Conservation (phyloP, 2,329 filamentous ascomycete genomes). For the Penicillium sp. region DNA sequence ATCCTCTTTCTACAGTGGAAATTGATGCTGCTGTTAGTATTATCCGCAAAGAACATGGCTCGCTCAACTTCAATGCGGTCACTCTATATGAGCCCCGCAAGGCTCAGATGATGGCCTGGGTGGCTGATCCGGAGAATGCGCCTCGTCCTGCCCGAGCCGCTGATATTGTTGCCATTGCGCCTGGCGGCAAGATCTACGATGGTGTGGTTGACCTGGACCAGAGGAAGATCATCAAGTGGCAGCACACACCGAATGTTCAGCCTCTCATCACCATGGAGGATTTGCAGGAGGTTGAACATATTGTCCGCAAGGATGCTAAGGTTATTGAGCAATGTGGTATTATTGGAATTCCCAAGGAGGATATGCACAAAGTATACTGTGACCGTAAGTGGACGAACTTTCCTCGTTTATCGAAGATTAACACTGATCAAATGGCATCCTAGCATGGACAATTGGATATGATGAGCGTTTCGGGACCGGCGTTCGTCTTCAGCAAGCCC, state of each 20-base stretch:
- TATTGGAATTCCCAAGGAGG: constrained; percentile 72
- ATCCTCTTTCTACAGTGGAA: constrained; percentile 69
- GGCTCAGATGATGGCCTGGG: constrained; percentile 76
- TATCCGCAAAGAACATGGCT: constrained; percentile 66
- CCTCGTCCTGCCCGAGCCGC: constrained; percentile 69
- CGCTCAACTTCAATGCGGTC: constrained; percentile 82
- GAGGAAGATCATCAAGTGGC: constrained; percentile 69
- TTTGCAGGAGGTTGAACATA: constrained; percentile 72
- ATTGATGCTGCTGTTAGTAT: constrained; percentile 69
- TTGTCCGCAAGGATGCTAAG: constrained; percentile 73
- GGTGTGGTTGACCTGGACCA: constrained; percentile 71
- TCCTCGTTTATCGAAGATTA: not conserved
- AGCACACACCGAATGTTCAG: constrained; percentile 71
- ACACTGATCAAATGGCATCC: constrained; percentile 4
- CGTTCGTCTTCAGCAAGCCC: constrained; percentile 79
- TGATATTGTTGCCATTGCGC: constrained; percentile 78
- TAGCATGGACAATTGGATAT: constrained; percentile 89
- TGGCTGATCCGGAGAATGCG: constrained; percentile 60
- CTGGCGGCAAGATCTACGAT: constrained; percentile 77
- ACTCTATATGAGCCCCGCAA: constrained; percentile 83
- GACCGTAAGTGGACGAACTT: constrained; percentile 58
- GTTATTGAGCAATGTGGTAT: constrained; percentile 89
- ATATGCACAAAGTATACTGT: constrained; percentile 96
- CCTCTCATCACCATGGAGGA: constrained; percentile 93
- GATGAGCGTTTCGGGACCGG: constrained; percentile 82